Percentiles rank a stretch among this genome's conserved stretches.
phyloP scores from a whole-genome alignment of 768 basidiomycete genomes.

The Lanmaoa rubissima region DNA sequence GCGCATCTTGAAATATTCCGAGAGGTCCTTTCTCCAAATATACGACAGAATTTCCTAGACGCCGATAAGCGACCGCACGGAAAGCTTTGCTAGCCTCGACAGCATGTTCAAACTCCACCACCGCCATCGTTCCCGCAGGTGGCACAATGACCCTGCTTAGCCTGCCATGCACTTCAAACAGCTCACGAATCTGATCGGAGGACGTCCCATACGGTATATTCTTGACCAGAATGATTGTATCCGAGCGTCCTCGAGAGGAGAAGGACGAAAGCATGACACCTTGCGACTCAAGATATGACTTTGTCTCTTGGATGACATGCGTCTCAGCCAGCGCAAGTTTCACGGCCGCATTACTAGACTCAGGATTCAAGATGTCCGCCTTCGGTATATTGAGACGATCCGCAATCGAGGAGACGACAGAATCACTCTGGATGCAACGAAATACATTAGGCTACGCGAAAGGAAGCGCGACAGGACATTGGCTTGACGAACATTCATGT shows the following conservation, averaged over 20 bases:
- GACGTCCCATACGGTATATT: constrained; percentile 94
- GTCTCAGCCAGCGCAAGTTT: constrained; percentile 97
- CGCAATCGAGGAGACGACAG: constrained; percentile 88
- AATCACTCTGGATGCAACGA: constrained; percentile 68
- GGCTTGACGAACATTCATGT: constrained; percentile 85
- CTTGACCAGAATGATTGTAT: constrained; percentile 88
- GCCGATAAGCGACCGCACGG: constrained; percentile 78
- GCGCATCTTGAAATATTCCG: constrained; percentile 67
- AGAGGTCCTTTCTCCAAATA: constrained; percentile 92
- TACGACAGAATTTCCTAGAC: constrained; percentile 84
- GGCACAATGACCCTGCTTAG: constrained; percentile 76
- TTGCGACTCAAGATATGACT: constrained; percentile 79
- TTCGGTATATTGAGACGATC: constrained; percentile 86
- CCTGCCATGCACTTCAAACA: constrained; percentile 76
- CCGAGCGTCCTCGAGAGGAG: constrained; percentile 53
- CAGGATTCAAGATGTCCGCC: constrained; percentile 83
- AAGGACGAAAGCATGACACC: constrained; percentile 66
- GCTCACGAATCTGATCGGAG: constrained; percentile 64
- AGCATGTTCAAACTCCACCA: constrained; percentile 79
- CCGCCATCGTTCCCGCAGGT: constrained; percentile 89
- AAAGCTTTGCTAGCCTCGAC: constrained; percentile 76
- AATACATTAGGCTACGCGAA: constrained; percentile 22
- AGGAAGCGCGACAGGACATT: constrained; percentile 16
- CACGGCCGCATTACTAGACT: constrained; percentile 80
- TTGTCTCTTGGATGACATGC: constrained; percentile 93